Evolutionary conservation across 495 filamentous ascomycete genomes (phyloP).

Genomic region (Alectoria sarmentosa): DNA sequence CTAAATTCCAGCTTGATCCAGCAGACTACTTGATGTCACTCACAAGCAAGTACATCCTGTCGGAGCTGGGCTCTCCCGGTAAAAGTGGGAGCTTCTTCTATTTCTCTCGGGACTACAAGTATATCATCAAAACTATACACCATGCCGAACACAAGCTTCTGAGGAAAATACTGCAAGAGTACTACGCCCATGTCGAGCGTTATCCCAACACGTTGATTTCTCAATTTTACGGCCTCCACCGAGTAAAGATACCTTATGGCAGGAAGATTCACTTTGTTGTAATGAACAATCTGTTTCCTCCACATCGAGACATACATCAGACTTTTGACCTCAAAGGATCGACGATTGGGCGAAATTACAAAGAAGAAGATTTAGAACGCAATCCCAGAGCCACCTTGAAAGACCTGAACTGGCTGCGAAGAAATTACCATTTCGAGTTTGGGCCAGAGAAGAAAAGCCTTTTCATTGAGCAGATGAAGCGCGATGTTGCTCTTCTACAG

Average conservation of each 20-base stretch:
- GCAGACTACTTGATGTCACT: constrained; percentile 98
- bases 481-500: constrained; percentile 80
- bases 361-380: constrained; percentile 75
- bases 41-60: constrained; percentile 97
- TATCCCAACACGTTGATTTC: constrained; percentile 96
- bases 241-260: constrained; percentile 97
- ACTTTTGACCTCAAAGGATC: constrained; percentile 99
- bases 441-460: constrained; percentile 76
- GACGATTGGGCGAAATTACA: constrained; percentile 84
- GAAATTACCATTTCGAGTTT: constrained; percentile 77
- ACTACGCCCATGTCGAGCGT: constrained; percentile 85
- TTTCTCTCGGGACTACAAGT: constrained; percentile 99
- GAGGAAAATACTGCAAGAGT: constrained; percentile 83
- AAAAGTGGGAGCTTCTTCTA: constrained; percentile 99
- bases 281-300: constrained; percentile 99
- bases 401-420: constrained; percentile 92
- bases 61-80: constrained; percentile 91
- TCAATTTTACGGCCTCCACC: constrained; percentile 95
- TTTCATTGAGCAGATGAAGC: constrained; percentile 82
- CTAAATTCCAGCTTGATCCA: constrained; percentile 85
- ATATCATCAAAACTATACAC: constrained; percentile 99
- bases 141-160: constrained; percentile 94
- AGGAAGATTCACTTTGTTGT: constrained; percentile 99
- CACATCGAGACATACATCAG: constrained; percentile 93
- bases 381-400: constrained; percentile 94